These are phyloP conservation scores for Marchantia polymorpha DNA, from an alignment of 225 moss, liverwort and hornwort species.

Conservation along the genomic window DNA sequence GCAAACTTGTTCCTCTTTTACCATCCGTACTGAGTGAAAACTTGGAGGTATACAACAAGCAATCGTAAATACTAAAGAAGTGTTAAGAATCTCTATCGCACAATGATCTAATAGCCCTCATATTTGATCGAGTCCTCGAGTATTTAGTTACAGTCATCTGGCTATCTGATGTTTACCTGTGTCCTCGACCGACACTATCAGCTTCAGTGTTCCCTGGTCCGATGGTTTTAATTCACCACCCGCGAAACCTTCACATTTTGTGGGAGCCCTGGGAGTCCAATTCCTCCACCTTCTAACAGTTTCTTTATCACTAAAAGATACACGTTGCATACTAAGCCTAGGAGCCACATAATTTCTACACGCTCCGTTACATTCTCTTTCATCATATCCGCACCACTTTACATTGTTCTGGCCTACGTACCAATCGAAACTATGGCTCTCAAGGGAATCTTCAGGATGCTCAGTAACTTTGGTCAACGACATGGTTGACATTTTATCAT, in stretches of 20 bases:
- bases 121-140: too few relatives aligned
- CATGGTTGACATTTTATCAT: not conserved
- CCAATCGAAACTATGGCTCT: constrained; percentile 19
- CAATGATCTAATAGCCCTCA: too few relatives aligned
- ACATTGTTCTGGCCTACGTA: constrained; percentile 25
- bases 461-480: constrained; percentile 22
- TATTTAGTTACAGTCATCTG: not conserved
- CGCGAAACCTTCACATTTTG: not conserved
- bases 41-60: too few relatives aligned
- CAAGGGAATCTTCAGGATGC: constrained; percentile 10
- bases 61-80: too few relatives aligned
- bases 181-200: constrained; percentile 68
- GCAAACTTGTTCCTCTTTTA: too few relatives aligned
- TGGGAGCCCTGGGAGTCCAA: constrained; percentile 35
- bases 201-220: constrained; percentile 12
- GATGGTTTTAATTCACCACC: constrained; percentile 1
- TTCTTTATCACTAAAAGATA: constrained; percentile 46
- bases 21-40: too few relatives aligned
- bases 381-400: constrained; percentile 28
- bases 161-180: constrained; percentile 35
- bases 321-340: constrained; percentile 61
- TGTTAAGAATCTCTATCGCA: too few relatives aligned
- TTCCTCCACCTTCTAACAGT: constrained; percentile 56
- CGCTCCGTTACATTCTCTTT: constrained; percentile 24
- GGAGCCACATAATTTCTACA: constrained; percentile 47